Percentiles rank a stretch among this genome's conserved stretches.
Conservation (phyloP, 2,329 filamentous ascomycete species). For the Microsporum canis region DNA sequence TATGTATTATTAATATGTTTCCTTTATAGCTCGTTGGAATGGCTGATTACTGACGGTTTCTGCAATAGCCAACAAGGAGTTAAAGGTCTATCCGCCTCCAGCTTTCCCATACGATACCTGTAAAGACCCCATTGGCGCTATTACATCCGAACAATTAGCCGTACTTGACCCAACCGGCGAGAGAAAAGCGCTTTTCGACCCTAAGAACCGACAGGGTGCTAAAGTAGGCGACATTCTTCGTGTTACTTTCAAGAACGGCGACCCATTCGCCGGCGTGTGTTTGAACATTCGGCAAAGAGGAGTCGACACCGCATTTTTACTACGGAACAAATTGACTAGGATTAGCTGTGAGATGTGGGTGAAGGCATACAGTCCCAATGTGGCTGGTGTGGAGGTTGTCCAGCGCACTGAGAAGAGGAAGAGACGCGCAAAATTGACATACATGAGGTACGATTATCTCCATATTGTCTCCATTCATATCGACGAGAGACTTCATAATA, state of each 20-base stretch:
- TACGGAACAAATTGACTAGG: slow-evolving; percentile 75
- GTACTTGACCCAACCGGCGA: slow-evolving; percentile 75
- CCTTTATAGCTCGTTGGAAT: background rate
- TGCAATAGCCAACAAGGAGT: slow-evolving; percentile 34
- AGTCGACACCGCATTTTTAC: slow-evolving; percentile 74
- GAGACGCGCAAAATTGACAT: slow-evolving; percentile 76
- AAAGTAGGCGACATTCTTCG: slow-evolving; percentile 84
- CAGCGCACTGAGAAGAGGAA: slow-evolving; percentile 75
- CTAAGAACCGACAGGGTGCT: slow-evolving; percentile 62
- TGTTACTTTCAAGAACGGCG: slow-evolving; percentile 70
- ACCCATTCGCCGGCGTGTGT: slow-evolving; percentile 82
- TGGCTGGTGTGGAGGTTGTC: slow-evolving; percentile 86
- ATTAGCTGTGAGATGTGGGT: slow-evolving; percentile 95
- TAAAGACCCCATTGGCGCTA: slow-evolving; percentile 53
- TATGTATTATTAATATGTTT: slow-evolving; percentile 16
- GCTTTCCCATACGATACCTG: slow-evolving; percentile 42
- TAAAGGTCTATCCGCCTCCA: slow-evolving; percentile 43
- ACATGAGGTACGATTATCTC: slow-evolving; percentile 54
- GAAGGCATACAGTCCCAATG: slow-evolving; percentile 84
- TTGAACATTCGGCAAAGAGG: slow-evolving; percentile 79
- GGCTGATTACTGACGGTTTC: slow-evolving; percentile 7
- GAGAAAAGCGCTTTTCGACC: slow-evolving; percentile 68
- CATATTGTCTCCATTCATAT: slow-evolving; percentile 7
- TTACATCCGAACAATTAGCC: slow-evolving; percentile 58
- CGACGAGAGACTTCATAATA: background rate